These are phyloP conservation scores for Triticum timopheevii DNA, from an alignment of 176 grass and related monocot genomes.

Conservation along the genomic window DNA sequence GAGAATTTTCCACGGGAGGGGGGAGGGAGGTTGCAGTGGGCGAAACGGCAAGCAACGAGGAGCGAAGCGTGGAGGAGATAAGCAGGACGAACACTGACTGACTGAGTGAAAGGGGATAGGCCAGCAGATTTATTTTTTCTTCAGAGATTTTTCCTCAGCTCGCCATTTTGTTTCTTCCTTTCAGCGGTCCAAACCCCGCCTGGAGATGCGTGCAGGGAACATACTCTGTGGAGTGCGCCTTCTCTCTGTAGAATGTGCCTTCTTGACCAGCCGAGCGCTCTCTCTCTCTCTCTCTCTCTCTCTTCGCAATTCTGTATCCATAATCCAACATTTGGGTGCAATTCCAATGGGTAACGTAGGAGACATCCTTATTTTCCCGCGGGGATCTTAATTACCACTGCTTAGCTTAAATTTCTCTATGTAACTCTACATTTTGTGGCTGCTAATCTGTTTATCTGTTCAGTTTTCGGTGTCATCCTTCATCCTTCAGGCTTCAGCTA, in stretches of 20 bases:
- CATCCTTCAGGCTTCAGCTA: no score
- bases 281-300: no score
- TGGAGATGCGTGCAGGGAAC: slow-evolving; percentile 19
- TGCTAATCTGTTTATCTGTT: no score
- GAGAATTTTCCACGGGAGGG: not conserved
- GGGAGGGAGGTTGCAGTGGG: not conserved
- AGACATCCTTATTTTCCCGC: no score
- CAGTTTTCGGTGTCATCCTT: no score
- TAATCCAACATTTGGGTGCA: no score
- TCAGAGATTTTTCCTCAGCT: not conserved
- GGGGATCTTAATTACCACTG: no score
- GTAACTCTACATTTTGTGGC: no score
- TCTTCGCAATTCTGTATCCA: no score
- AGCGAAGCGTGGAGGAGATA: slow-evolving; percentile 20
- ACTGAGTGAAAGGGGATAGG: slow-evolving; percentile 27
- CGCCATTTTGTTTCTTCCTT: not conserved
- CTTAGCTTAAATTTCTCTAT: no score
- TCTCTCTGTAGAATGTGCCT: not conserved
- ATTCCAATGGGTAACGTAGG: no score
- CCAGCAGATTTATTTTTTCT: not conserved
- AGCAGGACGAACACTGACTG: slow-evolving; percentile 19
- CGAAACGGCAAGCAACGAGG: not conserved
- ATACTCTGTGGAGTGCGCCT: not conserved
- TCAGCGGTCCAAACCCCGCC: not conserved
- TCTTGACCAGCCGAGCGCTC: not conserved